Evolutionary conservation across 2,329 filamentous ascomycete species (phyloP), one percentile per base, ranked within the genome.

Genomic region (Aspergillus hortae): DNA sequence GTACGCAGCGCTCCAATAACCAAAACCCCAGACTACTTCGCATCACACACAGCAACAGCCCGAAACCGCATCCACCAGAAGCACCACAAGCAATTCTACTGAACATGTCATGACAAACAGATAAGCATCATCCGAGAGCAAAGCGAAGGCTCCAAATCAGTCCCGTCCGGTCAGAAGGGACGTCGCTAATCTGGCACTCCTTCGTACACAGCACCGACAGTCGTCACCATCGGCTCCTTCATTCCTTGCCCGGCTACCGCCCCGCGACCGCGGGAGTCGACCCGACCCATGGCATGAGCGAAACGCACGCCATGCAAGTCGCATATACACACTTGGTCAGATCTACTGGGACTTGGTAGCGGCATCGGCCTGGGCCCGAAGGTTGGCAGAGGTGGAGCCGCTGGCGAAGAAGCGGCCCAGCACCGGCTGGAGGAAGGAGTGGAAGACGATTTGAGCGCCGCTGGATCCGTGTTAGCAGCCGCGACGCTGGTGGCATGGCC

Each of bases 391-490:
- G 67, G 91, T 90, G 56, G 88, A 89, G 67, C 82, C 82, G 64
- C 76, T 72, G 65, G 79, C 75, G 82, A 97, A 99, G 86, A 96
- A 95, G 76, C 91, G 90, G 73, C 90, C 84, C 72, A 97, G 88
- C 67, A 95, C 85, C 65, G 94, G 94, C 71, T 89, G 85, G 72
- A 99, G 77, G 84, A 97, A 90, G 59, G 92, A 96, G 75, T 90
- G 88, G 89, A 97, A 99, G 78, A 99, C 82, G 69, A 97, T 78
- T 76, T 97, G 91, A 67, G 94, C 92, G 71, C 94, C 94, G 72
- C 94, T 97, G 59, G 27, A 30, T 11, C 9, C 27, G 27, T 30
- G 27, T 30, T 30, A 30, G 44, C 32, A 45, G 48, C 48, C 17
- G 15, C 15, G 15, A 11, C 6, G 10, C 23, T 32, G 12, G 14